Base-by-base conservation (phyloP, 208 protist species). In the Wallacemonas rigidus region DNA sequence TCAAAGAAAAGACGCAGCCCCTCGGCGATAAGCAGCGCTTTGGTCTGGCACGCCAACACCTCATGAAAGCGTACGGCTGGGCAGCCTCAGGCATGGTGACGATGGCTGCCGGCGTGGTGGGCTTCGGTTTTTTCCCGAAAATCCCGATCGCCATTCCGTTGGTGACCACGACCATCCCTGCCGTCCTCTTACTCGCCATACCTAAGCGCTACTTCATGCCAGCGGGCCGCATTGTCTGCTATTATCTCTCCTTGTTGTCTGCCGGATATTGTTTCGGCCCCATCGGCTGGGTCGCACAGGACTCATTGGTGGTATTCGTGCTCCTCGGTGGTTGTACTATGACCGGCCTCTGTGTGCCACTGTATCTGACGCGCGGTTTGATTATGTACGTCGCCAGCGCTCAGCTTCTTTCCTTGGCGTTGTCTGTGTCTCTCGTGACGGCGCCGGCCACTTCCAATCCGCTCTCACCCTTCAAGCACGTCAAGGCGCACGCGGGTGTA, bases 341-440 rank as follows among this genome's bases (percentile, higher is more conserved):
- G 79, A 75, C 81, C 0, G 91, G 91, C 12, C 63, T 95, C 3
- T 85, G 76, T 61, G 36, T 93, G 1, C 88, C 91, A 5, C 81
- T 95, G 1, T 92, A 90, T 74, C 51, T 95, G 11, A 95, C 91
- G 14, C 88, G 91, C 12, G 91, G 91, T 35, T 86, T 95, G 83
- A 69, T 91, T n/a, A 93, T 85, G 72, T 95, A 93, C 70, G 76
- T 92, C 15, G 45, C 87, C 54, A 91, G 85, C 47, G 72, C 91
- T 8, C 88, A 95, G 69, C 69, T 95, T 35, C 76, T 95, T 7
- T 91, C 91, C 14, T 80, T 78, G 9, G 76, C 91, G 0, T 72
- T 93, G 2, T 84, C 87, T 2, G 47, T 89, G 1, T 79, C 83
- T 0, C 71, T 86, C 2, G 71, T 93, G 45, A 93, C 87, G 1